These are phyloP conservation scores for Volvox reticuliferus DNA, from an alignment of 139 green algal species.

Conservation along the genomic window DNA sequence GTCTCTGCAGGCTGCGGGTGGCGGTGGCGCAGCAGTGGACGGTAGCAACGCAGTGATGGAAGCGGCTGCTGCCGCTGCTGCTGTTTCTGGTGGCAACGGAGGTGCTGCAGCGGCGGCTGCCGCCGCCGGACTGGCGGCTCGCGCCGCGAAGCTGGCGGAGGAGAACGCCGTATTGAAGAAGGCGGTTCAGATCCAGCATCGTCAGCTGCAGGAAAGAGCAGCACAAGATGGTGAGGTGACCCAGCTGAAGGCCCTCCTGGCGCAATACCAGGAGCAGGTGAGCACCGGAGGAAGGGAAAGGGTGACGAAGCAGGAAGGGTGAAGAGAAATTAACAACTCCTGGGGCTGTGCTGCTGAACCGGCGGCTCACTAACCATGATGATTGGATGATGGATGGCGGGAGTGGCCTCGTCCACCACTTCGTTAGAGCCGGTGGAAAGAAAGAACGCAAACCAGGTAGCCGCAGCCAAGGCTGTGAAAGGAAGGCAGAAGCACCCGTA, in stretches of 20 bases:
- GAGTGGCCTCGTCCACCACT: no score
- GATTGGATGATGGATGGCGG: no score
- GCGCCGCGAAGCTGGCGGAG: conserved; percentile 44
- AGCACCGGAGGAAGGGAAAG: background rate
- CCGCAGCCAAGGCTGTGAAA: no score
- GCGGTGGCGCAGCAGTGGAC: background rate
- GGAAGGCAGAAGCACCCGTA: no score
- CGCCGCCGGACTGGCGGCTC: background rate
- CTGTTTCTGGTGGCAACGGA: background rate
- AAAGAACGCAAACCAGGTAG: no score
- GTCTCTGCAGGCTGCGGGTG: background rate
- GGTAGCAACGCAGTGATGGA: no score
- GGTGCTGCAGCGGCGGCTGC: background rate
- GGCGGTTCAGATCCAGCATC: conserved; percentile 87
- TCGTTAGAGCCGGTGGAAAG: no score
- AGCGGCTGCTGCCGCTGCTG: background rate
- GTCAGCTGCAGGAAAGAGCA: conserved; percentile 69
- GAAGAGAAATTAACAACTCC: no score
- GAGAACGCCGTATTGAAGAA: conserved; percentile 86
- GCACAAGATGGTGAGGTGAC: conserved; percentile 61
- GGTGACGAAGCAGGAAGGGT: no score
- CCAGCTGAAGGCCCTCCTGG: conserved; percentile 65
- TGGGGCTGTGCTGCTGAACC: no score
- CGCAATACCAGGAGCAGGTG: conserved; percentile 71
- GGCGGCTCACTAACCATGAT: no score